phyloP scores from a whole-genome alignment of 2,329 filamentous ascomycete species.

The Ascochyta fabae region DNA sequence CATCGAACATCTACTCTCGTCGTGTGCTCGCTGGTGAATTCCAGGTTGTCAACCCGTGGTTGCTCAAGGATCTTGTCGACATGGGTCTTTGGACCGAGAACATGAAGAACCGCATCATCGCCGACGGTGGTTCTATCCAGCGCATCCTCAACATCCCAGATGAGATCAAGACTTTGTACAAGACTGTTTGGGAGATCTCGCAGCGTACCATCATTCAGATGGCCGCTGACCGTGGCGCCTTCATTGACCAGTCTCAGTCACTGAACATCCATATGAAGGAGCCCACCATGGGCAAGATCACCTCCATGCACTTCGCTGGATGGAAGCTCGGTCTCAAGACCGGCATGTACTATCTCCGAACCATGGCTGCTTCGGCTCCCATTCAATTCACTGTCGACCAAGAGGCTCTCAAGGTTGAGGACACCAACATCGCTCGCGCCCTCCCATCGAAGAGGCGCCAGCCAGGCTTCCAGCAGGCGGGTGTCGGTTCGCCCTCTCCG shows the following conservation, averaged over 20 bases:
- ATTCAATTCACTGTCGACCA: conserved; percentile 99
- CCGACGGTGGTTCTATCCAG: conserved; percentile 93
- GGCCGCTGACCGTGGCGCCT: conserved; percentile 96
- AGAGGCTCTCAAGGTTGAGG: conserved; percentile 85
- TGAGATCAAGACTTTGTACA: conserved; percentile 96
- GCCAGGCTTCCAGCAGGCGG: conserved; percentile 32
- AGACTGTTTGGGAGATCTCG: conserved; percentile 99
- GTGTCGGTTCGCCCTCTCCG: conserved; percentile 56
- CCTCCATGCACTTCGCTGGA: conserved; percentile 98
- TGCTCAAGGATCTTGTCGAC: conserved; percentile 97
- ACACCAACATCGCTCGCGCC: conserved; percentile 76
- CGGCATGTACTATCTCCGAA: conserved; percentile 99
- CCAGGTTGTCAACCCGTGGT: conserved; percentile 99
- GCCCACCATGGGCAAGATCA: conserved; percentile 99
- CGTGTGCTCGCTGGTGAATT: conserved; percentile 98
- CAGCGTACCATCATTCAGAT: conserved; percentile 96
- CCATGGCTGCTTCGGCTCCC: conserved; percentile 92
- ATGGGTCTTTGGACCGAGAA: conserved; percentile 98
- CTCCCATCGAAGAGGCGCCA: conserved; percentile 70
- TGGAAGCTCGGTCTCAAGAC: conserved; percentile 99
- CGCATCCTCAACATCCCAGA: conserved; percentile 96
- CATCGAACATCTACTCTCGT: conserved; percentile 98
- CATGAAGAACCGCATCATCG: conserved; percentile 99
- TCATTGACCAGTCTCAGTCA: conserved; percentile 98
- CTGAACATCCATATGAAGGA: conserved; percentile 99